A percentile compares a stretch with the other conserved stretches of the same genome.
Conservation (phyloP, 148 eudicot genomes). For the Rhododendron griersonianum region DNA sequence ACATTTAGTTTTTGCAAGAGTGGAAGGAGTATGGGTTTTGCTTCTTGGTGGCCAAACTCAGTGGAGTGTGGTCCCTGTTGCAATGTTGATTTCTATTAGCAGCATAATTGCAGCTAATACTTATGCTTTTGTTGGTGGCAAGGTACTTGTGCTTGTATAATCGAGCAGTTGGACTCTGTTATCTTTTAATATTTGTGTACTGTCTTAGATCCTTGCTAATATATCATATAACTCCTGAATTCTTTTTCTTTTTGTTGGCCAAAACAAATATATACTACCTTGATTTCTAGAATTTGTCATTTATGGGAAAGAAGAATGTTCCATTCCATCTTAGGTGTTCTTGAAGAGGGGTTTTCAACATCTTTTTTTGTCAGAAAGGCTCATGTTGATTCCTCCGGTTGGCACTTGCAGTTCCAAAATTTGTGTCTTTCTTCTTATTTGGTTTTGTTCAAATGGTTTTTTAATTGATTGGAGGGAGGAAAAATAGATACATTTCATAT, state of each 20-base stretch:
- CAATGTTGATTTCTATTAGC: slow-evolving; percentile 70
- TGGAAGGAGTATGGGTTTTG: slow-evolving; percentile 70
- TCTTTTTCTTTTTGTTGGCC: too few relatives aligned
- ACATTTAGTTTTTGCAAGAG: slow-evolving; percentile 36
- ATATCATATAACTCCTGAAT: not conserved
- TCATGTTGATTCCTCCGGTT: not conserved
- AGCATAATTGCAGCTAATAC: slow-evolving; percentile 96
- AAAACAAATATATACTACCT: not conserved
- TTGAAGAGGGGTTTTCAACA: not conserved
- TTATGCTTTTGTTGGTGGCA: slow-evolving; percentile 88
- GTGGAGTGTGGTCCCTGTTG: slow-evolving; percentile 97
- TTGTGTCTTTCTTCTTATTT: too few relatives aligned
- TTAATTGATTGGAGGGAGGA: too few relatives aligned
- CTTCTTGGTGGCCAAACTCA: slow-evolving; percentile 85
- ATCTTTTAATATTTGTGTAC: not conserved
- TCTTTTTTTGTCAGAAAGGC: not conserved
- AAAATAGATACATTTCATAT: too few relatives aligned
- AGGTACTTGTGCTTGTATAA: slow-evolving; percentile 42
- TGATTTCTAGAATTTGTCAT: not conserved
- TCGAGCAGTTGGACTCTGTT: not conserved
- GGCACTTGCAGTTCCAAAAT: too few relatives aligned
- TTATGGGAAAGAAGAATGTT: not conserved
- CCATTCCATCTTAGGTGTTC: not conserved
- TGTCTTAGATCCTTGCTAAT: not conserved
- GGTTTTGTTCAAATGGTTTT: too few relatives aligned